Evolutionary conservation across 2,329 filamentous ascomycete genomes (phyloP).

Genomic region (Colletotrichum noveboracense): DNA sequence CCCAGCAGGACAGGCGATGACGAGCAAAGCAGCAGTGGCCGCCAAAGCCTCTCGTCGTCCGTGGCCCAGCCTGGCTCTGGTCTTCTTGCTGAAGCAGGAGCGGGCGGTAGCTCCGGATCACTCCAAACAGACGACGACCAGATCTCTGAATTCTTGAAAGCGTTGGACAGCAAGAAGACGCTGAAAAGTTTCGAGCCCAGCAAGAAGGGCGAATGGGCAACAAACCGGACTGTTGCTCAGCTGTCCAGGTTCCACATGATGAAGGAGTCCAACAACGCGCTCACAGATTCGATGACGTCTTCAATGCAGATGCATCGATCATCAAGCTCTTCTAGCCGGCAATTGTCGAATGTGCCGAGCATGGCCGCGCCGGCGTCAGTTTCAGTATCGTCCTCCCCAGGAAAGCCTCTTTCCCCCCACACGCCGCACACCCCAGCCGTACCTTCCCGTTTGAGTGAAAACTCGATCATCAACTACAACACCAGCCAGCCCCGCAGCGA

Average conservation of each 20-base stretch:
- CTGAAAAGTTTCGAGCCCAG: conserved; percentile 76
- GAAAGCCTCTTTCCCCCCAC: conserved; percentile 87
- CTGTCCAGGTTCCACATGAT: conserved; percentile 86
- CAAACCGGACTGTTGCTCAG: conserved; percentile 78
- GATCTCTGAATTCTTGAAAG: conserved; percentile 90
- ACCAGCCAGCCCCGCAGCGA: conserved; percentile 30
- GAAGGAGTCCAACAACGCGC: conserved; percentile 84
- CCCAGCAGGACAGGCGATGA: conserved; percentile 71
- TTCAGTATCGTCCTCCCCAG: conserved; percentile 87
- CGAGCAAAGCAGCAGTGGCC: conserved; percentile 81
- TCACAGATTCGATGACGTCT: conserved; percentile 93
- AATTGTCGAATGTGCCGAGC: conserved; percentile 64
- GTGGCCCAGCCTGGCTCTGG: conserved; percentile 78
- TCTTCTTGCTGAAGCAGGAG: conserved; percentile 73
- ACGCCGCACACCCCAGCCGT: conserved; percentile 94
- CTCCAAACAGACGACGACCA: conserved; percentile 84
- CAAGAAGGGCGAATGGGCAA: conserved; percentile 71
- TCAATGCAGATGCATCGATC: conserved; percentile 86
- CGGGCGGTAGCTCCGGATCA: conserved; percentile 69
- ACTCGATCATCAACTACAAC: conserved; percentile 78
- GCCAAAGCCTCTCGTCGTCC: conserved; percentile 75
- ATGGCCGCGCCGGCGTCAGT: conserved; percentile 77
- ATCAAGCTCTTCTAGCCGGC: conserved; percentile 72
- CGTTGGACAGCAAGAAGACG: conserved; percentile 88
- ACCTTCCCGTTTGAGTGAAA: conserved; percentile 89